Evolutionary conservation across 2,329 filamentous ascomycete species (phyloP).

Genomic region (Phyllosticta capitalensis): DNA sequence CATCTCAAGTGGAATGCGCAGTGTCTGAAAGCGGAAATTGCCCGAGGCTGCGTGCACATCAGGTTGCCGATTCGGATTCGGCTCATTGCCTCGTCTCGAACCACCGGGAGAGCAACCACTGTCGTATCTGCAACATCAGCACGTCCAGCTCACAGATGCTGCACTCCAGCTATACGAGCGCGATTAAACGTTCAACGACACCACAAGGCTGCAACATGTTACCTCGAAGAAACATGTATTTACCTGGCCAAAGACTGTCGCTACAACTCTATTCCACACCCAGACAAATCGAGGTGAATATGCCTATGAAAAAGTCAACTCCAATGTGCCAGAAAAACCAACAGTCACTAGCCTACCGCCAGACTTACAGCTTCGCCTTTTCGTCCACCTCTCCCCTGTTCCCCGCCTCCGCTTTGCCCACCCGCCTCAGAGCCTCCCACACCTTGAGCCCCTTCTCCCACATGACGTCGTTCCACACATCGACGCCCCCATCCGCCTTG

Average conservation of each 20-base stretch:
- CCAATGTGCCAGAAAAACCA: background rate
- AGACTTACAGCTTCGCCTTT: conserved; percentile 11
- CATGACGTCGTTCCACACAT: conserved; percentile 36
- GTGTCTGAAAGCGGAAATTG: background rate
- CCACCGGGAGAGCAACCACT: background rate
- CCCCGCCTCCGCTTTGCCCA: conserved; percentile 11
- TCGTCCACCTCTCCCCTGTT: background rate
- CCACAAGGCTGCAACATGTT: background rate
- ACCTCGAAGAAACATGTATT: background rate
- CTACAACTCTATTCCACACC: background rate
- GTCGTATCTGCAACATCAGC: background rate
- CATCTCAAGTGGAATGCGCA: background rate
- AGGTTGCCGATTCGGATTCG: background rate
- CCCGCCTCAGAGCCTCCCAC: conserved; percentile 34
- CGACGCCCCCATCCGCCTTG: conserved; percentile 36
- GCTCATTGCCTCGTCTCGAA: background rate
- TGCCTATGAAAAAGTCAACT: background rate
- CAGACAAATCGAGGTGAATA: background rate
- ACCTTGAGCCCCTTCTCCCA: conserved; percentile 40
- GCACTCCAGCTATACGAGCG: background rate
- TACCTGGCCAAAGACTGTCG: background rate
- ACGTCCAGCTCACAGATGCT: background rate
- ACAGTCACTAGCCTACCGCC: background rate
- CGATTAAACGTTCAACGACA: background rate
- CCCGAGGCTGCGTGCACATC: background rate